phyloP scores from a whole-genome alignment of 768 basidiomycete species.

The Boletus pseudopeckii region DNA sequence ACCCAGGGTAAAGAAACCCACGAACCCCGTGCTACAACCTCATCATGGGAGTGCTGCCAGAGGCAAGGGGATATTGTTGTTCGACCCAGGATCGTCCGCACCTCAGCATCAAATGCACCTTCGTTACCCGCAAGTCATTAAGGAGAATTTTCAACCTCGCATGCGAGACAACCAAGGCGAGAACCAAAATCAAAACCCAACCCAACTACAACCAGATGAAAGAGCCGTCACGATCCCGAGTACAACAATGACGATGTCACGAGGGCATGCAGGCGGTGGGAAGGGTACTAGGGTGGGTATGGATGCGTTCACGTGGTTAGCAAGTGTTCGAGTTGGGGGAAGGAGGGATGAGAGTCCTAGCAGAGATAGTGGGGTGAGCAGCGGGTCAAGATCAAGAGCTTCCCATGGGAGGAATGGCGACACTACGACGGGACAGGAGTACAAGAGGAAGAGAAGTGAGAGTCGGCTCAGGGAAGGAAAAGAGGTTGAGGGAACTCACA shows the following conservation, averaged over 20 bases:
- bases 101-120: constrained; percentile 29
- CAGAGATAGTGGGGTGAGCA: constrained; percentile 46
- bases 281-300: constrained; percentile 60
- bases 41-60: constrained; percentile 34
- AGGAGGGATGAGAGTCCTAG: constrained; percentile 55
- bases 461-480: constrained; percentile 36
- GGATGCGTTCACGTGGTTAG: constrained; percentile 70
- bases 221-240: constrained; percentile 22
- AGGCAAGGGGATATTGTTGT: constrained; percentile 25
- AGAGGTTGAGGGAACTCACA: constrained; percentile 40
- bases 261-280: constrained; percentile 44
- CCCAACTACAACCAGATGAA: constrained; percentile 13
- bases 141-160: constrained; percentile 11
- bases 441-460: constrained; percentile 44
- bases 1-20: constrained; percentile 17
- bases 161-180: constrained; percentile 15
- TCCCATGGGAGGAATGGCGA: constrained; percentile 23
- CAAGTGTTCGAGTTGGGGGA: constrained; percentile 65
- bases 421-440: constrained; percentile 1
- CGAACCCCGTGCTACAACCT: constrained; percentile 32
- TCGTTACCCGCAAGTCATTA: constrained; percentile 26
- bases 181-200: background rate
- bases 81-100: constrained; percentile 36
- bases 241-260: constrained; percentile 42
- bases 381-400: constrained; percentile 41